phyloP scores from a whole-genome alignment of 805 yeast species.

The Limtongozyma cylindracea region DNA sequence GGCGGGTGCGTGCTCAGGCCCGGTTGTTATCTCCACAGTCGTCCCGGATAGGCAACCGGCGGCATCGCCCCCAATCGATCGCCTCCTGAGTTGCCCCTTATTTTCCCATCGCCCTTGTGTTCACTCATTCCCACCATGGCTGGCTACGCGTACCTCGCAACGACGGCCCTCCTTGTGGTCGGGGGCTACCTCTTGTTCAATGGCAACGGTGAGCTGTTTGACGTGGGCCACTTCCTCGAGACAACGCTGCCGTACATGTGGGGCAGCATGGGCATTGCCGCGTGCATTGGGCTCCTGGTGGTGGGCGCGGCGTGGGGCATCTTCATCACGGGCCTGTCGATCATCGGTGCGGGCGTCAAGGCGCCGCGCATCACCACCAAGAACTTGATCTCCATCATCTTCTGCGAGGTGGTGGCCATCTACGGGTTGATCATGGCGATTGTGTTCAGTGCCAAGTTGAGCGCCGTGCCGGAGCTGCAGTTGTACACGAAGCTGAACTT shows the following conservation, averaged over 20 bases:
- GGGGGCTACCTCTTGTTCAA: slow-evolving; percentile 57
- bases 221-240: slow-evolving; percentile 70
- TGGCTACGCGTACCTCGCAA: too few relatives aligned
- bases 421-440: slow-evolving; percentile 95
- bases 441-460: slow-evolving; percentile 79
- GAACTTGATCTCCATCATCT: slow-evolving; percentile 86
- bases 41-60: too few relatives aligned
- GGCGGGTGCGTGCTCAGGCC: too few relatives aligned
- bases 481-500: slow-evolving; percentile 62
- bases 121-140: too few relatives aligned
- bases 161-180: too few relatives aligned
- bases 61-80: too few relatives aligned
- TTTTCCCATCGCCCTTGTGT: too few relatives aligned
- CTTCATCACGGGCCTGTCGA: slow-evolving; percentile 82
- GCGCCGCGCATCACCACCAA: slow-evolving; percentile 96
- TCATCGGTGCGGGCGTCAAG: slow-evolving; percentile 94
- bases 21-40: too few relatives aligned
- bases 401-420: slow-evolving; percentile 98
- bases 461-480: slow-evolving; percentile 34
- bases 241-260: slow-evolving; percentile 88
- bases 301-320: slow-evolving; percentile 99
- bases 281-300: slow-evolving; percentile 84
- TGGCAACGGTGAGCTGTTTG: slow-evolving; percentile 79
- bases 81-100: too few relatives aligned
- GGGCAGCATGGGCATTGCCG: slow-evolving; percentile 78